These are phyloP conservation scores for Omphalotus guepiniiformis DNA, from an alignment of 768 basidiomycete species.

Conservation along the genomic window DNA sequence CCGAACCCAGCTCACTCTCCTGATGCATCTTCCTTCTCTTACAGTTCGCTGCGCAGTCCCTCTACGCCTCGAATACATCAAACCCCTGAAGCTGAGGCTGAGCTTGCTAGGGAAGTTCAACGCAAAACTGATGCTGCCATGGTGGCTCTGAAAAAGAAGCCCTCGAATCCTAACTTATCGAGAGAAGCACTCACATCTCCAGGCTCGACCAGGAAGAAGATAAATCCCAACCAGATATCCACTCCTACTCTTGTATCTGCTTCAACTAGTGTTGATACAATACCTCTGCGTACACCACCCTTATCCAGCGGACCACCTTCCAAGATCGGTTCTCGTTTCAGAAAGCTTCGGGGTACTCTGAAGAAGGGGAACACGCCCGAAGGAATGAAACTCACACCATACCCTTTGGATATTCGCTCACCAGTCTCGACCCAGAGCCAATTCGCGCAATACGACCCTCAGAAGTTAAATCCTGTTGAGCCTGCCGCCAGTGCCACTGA, in stretches of 20 bases:
- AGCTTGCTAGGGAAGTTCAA: constrained; percentile 63
- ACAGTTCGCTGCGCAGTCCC: constrained; percentile 36
- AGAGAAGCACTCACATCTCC: constrained; percentile 33
- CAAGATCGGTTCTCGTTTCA: constrained; percentile 71
- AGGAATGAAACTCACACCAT: constrained; percentile 46
- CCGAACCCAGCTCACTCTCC: background rate
- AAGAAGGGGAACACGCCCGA: constrained; percentile 43
- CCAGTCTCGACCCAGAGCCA: constrained; percentile 22
- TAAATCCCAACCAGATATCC: constrained; percentile 62
- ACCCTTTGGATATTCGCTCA: constrained; percentile 38
- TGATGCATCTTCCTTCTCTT: constrained; percentile 10
- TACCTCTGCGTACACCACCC: constrained; percentile 55
- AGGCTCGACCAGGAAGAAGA: constrained; percentile 50
- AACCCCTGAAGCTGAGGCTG: constrained; percentile 43
- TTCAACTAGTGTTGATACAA: constrained; percentile 62
- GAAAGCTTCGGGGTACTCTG: constrained; percentile 65
- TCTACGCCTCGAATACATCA: constrained; percentile 40
- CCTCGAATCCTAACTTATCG: constrained; percentile 38
- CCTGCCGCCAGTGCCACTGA: constrained; percentile 46
- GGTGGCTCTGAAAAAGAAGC: constrained; percentile 48
- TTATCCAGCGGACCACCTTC: constrained; percentile 42
- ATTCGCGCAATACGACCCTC: constrained; percentile 35
- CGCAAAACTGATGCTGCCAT: constrained; percentile 67
- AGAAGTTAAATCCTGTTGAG: constrained; percentile 32
- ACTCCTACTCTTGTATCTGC: constrained; percentile 63